These are phyloP conservation scores for Colletotrichum gigasporum DNA, from an alignment of 2,329 filamentous ascomycete species.

Conservation along the genomic window DNA sequence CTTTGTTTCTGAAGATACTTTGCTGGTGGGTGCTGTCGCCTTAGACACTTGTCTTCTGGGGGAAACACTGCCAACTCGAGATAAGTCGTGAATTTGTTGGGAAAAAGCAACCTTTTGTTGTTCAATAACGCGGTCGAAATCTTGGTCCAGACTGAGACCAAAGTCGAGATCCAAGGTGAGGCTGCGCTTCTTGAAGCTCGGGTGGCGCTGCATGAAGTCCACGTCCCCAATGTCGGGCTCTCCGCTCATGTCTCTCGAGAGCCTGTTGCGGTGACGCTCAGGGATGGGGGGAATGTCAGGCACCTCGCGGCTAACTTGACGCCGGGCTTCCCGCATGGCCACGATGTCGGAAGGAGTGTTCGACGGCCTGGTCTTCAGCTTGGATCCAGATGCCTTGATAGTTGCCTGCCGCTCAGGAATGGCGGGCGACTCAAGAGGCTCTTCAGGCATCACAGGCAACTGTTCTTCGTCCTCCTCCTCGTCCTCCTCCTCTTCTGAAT, in stretches of 20 bases:
- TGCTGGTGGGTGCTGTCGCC: background rate
- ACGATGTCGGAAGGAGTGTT: slow-evolving; percentile 85
- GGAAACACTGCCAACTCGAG: slow-evolving; percentile 36
- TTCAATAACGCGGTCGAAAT: slow-evolving; percentile 95
- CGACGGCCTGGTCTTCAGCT: slow-evolving; percentile 88
- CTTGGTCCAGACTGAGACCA: slow-evolving; percentile 86
- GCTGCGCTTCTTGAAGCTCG: slow-evolving; percentile 83
- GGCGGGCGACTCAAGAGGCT: slow-evolving; percentile 64
- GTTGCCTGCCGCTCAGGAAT: slow-evolving; percentile 88
- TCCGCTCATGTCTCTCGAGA: slow-evolving; percentile 57
- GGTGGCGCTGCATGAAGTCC: slow-evolving; percentile 67
- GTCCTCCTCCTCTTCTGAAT: slow-evolving; percentile 42
- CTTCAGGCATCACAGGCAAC: slow-evolving; percentile 46
- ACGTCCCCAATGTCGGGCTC: slow-evolving; percentile 49
- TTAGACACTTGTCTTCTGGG: slow-evolving; percentile 58
- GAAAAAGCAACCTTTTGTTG: slow-evolving; percentile 88
- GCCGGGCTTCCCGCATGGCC: slow-evolving; percentile 86
- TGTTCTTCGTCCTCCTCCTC: slow-evolving; percentile 41
- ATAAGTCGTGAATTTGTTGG: slow-evolving; percentile 37
- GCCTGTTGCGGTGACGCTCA: slow-evolving; percentile 65
- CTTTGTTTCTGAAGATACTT: slow-evolving; percentile 25
- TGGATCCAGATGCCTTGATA: slow-evolving; percentile 87
- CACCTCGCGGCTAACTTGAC: slow-evolving; percentile 83
- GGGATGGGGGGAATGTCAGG: slow-evolving; percentile 69
- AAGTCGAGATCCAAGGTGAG: slow-evolving; percentile 84